These are phyloP conservation scores for Ogataea henricii DNA, from an alignment of 805 yeast species.

Conservation along the genomic window DNA sequence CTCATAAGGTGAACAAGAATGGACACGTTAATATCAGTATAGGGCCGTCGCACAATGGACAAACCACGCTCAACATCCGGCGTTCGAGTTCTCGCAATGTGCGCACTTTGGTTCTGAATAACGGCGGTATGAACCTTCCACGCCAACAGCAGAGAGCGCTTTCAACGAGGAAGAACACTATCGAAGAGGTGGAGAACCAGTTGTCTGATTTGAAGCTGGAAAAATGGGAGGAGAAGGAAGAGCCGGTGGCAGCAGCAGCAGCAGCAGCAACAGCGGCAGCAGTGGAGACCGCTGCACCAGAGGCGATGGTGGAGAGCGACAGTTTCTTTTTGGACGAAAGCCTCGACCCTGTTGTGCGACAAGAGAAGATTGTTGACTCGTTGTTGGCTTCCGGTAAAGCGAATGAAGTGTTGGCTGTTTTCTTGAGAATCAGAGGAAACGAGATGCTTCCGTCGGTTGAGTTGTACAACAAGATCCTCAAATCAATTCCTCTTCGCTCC, in stretches of 20 bases:
- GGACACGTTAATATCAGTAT: slow-evolving; percentile 33
- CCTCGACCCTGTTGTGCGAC: slow-evolving; percentile 14
- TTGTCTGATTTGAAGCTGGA: slow-evolving; percentile 6
- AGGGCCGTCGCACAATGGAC: slow-evolving; percentile 21
- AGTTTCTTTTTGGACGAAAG: too few relatives aligned
- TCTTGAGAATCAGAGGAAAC: slow-evolving; percentile 33
- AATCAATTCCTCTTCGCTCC: slow-evolving; percentile 53
- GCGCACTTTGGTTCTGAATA: slow-evolving; percentile 28
- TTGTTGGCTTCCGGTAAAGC: slow-evolving; percentile 25
- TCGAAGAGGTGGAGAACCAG: slow-evolving; percentile 22
- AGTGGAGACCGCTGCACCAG: too few relatives aligned
- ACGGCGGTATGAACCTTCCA: neutral
- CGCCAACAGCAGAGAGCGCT: neutral
- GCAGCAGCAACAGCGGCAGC: too few relatives aligned
- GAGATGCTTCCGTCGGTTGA: slow-evolving; percentile 51
- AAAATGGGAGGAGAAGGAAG: neutral
- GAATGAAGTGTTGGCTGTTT: slow-evolving; percentile 39
- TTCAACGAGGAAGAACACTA: slow-evolving; percentile 5
- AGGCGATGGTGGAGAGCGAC: too few relatives aligned
- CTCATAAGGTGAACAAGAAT: slow-evolving; percentile 31
- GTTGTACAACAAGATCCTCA: slow-evolving; percentile 54
- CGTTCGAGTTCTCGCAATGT: slow-evolving; percentile 31
- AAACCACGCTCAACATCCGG: slow-evolving; percentile 30
- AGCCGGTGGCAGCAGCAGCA: too few relatives aligned
- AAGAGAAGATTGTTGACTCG: slow-evolving; percentile 28